These are phyloP conservation scores for Yamadazyma spencermartinsiae DNA, from an alignment of 1,139 yeast species.

Conservation along the genomic window DNA sequence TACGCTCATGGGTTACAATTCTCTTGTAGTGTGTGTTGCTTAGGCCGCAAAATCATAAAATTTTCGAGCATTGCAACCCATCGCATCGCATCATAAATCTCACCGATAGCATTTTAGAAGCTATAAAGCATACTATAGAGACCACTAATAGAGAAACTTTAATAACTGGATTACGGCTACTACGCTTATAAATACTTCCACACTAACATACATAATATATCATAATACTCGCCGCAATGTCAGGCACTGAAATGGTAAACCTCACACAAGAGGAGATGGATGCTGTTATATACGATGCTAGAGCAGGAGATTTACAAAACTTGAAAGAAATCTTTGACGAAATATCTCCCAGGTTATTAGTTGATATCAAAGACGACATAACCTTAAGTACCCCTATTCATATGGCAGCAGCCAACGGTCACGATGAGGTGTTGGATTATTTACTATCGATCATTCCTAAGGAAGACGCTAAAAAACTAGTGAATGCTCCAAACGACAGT, in stretches of 20 bases:
- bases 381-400: constrained; percentile 79
- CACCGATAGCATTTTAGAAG: too few relatives aligned
- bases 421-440: constrained; percentile 63
- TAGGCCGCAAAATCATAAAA: background rate
- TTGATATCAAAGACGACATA: constrained; percentile 59
- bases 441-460: constrained; percentile 51
- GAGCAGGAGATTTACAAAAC: constrained; percentile 82
- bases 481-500: constrained; percentile 63
- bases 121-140: too few relatives aligned
- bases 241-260: constrained; percentile 18
- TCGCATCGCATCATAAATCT: constrained; percentile 1
- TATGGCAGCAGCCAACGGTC: constrained; percentile 96
- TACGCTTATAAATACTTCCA: background rate
- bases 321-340: constrained; percentile 67
- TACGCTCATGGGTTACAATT: too few relatives aligned
- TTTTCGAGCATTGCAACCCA: background rate
- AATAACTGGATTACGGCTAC: too few relatives aligned
- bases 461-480: constrained; percentile 47
- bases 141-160: too few relatives aligned
- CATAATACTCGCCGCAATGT: constrained; percentile 11
- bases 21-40: too few relatives aligned
- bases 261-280: constrained; percentile 77
- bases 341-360: constrained; percentile 51
- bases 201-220: background rate
- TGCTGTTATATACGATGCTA: constrained; percentile 75